Evolutionary conservation across 2,329 filamentous ascomycete species (phyloP).

Genomic region (Paradendryphiella salina): DNA sequence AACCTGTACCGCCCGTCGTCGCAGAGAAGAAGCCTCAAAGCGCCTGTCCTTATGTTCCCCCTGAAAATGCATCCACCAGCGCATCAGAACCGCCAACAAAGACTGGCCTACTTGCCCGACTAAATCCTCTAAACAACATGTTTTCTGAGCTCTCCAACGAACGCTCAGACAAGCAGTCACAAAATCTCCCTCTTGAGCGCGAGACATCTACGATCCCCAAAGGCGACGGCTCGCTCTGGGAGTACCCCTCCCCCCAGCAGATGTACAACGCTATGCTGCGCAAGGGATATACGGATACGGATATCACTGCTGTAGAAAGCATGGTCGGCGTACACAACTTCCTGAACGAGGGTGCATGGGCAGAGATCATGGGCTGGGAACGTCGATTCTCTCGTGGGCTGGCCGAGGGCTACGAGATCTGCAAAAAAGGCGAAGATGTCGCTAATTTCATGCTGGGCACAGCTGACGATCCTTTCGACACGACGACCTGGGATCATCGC

Average conservation of each 20-base stretch:
- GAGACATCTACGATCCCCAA: constrained; percentile 91
- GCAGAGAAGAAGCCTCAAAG: constrained; percentile 46
- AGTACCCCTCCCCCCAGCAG: constrained; percentile 97
- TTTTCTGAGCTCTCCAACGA: constrained; percentile 82
- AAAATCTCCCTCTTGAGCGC: constrained; percentile 75
- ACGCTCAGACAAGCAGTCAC: constrained; percentile 70
- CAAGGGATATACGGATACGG: constrained; percentile 94
- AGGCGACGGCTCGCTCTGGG: constrained; percentile 80
- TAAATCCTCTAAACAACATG: constrained; percentile 94
- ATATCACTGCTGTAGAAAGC: constrained; percentile 86
- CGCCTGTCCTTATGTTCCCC: constrained; percentile 56
- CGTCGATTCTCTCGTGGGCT: constrained; percentile 77
- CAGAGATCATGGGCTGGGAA: constrained; percentile 94
- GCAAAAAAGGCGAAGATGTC: constrained; percentile 73
- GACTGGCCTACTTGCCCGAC: constrained; percentile 63
- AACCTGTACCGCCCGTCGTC: constrained; percentile 38
- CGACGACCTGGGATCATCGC: constrained; percentile 41
- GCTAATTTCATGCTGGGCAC: constrained; percentile 57
- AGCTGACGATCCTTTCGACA: constrained; percentile 38
- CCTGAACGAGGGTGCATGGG: constrained; percentile 95
- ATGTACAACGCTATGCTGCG: constrained; percentile 99
- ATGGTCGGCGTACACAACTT: constrained; percentile 99
- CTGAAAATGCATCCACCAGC: constrained; percentile 40
- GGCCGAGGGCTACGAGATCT: constrained; percentile 70
- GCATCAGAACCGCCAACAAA: constrained; percentile 36